Evolutionary conservation across 1,284 basidiomycete genomes (phyloP), one percentile per base, ranked within the genome.

Genomic region (Veloporphyrellus conicus): DNA sequence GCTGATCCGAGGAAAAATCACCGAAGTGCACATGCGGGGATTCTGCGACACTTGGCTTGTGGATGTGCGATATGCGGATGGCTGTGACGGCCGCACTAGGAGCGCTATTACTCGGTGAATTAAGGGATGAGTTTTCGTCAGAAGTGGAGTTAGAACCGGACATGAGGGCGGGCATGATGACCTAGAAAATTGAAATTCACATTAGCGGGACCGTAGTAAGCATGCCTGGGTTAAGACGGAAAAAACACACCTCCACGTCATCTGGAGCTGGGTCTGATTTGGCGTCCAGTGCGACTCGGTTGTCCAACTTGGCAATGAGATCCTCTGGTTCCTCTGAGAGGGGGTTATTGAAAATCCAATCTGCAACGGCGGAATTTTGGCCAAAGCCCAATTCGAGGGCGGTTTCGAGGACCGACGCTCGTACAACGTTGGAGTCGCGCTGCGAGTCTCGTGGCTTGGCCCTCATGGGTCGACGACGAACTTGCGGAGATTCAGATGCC

Each of bases 351-450:
- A 85, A 84, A 59, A 87, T 82, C 80, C 83, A 84, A 51, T 79
- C 71, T 7, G 80, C 74, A 19, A 86, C 78, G 14, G 76, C 71
- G 20, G 72, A 68, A 52, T 74, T 82, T 31, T 63, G 71, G 20
- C 75, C 75, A 15, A 85, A 60, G 6, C 84, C 84, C 9, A 87
- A 72, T 57, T 82, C 71, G 27, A 87, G 68, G 7, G 84, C 84
- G 19, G 73, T 81, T 56, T 87, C 82, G 34, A 86, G 73, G 31
- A 87, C 82, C 14, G 83, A 86, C 2, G 84, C 82, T 19, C 84
- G 75, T 18, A 87, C 68, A 19, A 74, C 61, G 57, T 71, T 74
- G 2, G 82, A 82, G 54, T 78, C 70, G 28, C 81, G 76, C 32
- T 54, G 49, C 2, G 43, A 2, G 33, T 40, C 35, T 3, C 18